Conservation (phyloP, 306 rosid species). For the Acacia acuminata region DNA sequence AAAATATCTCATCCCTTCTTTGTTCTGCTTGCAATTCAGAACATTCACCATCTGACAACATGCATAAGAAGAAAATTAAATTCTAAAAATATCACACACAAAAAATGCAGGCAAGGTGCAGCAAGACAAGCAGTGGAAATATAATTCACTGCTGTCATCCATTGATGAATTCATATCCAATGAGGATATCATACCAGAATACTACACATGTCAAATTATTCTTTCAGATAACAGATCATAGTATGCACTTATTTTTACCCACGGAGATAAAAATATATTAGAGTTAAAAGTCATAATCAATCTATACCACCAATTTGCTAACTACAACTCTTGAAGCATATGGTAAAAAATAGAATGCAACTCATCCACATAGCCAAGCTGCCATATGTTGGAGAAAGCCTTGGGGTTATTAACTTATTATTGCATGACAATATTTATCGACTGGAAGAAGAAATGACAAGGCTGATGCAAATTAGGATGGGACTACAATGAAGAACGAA, state of each 20-base stretch:
- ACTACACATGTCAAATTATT: conserved; percentile 20
- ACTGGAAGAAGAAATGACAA: conserved; percentile 14
- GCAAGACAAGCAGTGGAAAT: conserved; percentile 17
- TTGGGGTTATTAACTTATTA: not conserved
- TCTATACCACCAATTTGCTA: not conserved
- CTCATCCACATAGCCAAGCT: not conserved
- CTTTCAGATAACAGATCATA: conserved; percentile 4
- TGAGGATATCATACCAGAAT: not conserved
- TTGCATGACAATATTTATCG: not conserved
- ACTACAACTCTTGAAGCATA: not conserved
- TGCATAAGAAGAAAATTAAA: conserved; percentile 33
- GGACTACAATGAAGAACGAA: conserved; percentile 12
- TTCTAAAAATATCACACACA: not conserved
- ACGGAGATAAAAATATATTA: not conserved
- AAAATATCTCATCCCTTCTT: conserved; percentile 67
- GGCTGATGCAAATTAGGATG: not conserved
- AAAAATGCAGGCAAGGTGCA: not conserved
- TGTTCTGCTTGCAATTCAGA: conserved; percentile 53
- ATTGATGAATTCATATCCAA: not conserved
- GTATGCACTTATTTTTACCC: not conserved
- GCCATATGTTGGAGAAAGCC: not conserved
- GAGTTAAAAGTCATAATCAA: not conserved
- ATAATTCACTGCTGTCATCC: not conserved
- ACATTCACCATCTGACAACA: conserved; percentile 53
- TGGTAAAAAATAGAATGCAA: not conserved